phyloP scores from a whole-genome alignment of 345 rosid genomes.

The Eucalyptus rudis region DNA sequence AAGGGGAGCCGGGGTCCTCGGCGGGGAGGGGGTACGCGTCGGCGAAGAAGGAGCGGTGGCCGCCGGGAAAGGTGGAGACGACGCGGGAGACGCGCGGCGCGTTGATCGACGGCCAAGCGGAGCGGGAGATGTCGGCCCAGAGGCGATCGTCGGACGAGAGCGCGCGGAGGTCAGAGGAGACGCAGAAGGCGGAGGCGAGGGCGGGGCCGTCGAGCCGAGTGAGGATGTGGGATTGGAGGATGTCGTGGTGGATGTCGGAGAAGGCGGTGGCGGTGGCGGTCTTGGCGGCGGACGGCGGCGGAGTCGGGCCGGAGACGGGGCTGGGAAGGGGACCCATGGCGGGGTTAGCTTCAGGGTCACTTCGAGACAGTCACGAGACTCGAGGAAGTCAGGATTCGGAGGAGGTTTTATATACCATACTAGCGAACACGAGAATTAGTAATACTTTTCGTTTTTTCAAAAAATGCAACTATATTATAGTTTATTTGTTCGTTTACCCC shows the following conservation, averaged over 20 bases:
- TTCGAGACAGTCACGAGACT: not conserved
- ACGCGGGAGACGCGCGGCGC: constrained; percentile 11
- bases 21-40: constrained; percentile 23
- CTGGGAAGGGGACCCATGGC: not conserved
- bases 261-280: not conserved
- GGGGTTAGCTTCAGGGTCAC: not conserved
- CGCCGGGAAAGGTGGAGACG: constrained; percentile 25
- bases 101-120: constrained; percentile 68
- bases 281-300: not conserved
- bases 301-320: not conserved
- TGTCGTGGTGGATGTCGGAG: constrained; percentile 40
- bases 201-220: constrained; percentile 64
- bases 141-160: constrained; percentile 31
- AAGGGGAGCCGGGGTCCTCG: not conserved
- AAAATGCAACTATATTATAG: not conserved
- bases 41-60: constrained; percentile 64
- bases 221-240: constrained; percentile 48
- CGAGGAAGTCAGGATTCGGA: not conserved
- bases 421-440: not conserved
- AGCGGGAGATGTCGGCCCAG: constrained; percentile 40
- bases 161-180: constrained; percentile 28
- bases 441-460: not conserved
- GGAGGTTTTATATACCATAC: not conserved
- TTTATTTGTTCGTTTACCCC: not conserved
- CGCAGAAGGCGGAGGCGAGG: constrained; percentile 43